Base-by-base conservation (phyloP, 306 rosid genomes). In the Fragaria ananassa region DNA sequence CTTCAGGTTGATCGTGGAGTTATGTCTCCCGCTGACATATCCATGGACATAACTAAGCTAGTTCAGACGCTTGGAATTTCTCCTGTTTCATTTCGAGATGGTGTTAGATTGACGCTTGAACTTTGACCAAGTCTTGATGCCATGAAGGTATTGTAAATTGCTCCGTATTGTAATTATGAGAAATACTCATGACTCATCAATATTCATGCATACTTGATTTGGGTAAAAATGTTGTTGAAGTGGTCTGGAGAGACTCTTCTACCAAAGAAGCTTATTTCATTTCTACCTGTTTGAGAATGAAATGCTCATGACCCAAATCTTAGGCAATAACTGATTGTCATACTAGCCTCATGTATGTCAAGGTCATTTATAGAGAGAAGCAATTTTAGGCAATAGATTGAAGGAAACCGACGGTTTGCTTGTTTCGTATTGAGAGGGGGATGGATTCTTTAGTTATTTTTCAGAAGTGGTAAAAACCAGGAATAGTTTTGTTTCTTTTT, bases 1-100 rank as follows among this genome's bases (percentile, higher is more conserved):
- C 66, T 76, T 76, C 88, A 92, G 98, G 91, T 92, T 67, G 91
- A 95, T 74, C 91, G 98, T 50, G 98, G 96, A 19, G 97, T 92
- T 25, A 89, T 78, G 83, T 92, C 96, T 49, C 98, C 98, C 4
- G 76, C 98, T 12, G 98, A 95, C 87, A 92, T 89, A 86, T 95
- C 97, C 56, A 92, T 95, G 98, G 90, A 92, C 35, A 89, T 92
- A 71, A 83, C 85, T 49, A 92, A 85, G 81, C 84, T 95, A 85
- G 78, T 89, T 82, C 85, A 81, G 83, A 89, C 85, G 1, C 87
- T 95, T 60, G 84, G 67, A 61, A 63, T 87, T 70, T 34, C 81
- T 81, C 98, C 96, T 18, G 75, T 86, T 84, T 83, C 93, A n/a
- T 95, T 85, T 64, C 66, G 19, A 50, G 90, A 89, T 3, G 98